Base-by-base conservation (phyloP, 2,329 filamentous ascomycete species). In the Lasiodiplodia sp. region DNA sequence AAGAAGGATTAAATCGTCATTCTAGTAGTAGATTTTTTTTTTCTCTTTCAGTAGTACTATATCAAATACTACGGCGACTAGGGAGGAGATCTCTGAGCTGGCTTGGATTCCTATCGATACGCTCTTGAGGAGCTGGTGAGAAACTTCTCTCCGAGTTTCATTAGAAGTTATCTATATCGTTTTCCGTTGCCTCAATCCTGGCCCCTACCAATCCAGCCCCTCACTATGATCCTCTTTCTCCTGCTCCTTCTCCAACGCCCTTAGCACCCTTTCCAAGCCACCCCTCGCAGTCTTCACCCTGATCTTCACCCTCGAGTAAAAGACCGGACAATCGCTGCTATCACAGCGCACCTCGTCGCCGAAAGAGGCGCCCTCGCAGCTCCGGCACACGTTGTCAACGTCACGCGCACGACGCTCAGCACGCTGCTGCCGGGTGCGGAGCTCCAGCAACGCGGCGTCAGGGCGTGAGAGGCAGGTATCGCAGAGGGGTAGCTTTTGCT, bases 301-400 rank as follows among this genome's bases (percentile, higher is more conserved):
- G 63, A 92, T 89, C 78, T 89, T 91, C 66, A 88, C 86, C 16
- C 93, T 82, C 38, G 90, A 90, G 80, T 97, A 98, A 73, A 97
- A 98, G 0, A 97, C 93, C 0, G 94, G 92, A 76, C 96, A 99
- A 80, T 97, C 95, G 77, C 92, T 89, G 78, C 92, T 97, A 76
- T 97, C 93, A 76, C 96, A 99, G 51, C 81, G 85, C n/a, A 97
- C 90, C 40, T 91, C 88, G 47, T 97, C 95, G 2, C 88, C 83
- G 71, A 89, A 91, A 3, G 91, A 85, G 21, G 94, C 77, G 0
- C 89, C 90, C 49, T 93, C 90, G 78, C 96, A 99, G 73, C 88
- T 92, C 70, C 91, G 88, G 79, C 96, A 99, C 10, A 97, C 83
- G 62, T 84, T 85, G 49, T 91, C 83, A 8, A 97, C 80, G 69